Evolutionary conservation across 2,329 filamentous ascomycete genomes (phyloP).

Genomic region (Phoma sp.): DNA sequence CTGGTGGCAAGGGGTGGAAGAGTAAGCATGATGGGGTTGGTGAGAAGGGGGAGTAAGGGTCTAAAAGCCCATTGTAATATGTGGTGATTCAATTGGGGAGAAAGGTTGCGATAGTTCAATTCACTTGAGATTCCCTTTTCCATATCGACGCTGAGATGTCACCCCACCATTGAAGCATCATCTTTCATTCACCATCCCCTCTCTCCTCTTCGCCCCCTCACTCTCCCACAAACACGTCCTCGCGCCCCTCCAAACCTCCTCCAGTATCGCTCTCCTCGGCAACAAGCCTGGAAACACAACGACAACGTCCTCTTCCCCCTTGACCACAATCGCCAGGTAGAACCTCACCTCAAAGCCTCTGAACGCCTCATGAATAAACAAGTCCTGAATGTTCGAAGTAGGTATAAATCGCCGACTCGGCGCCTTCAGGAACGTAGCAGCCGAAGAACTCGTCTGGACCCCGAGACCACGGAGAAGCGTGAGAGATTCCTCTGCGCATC

Average conservation of each 20-base stretch:
- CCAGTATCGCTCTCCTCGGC: conserved; percentile 75
- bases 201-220: background rate
- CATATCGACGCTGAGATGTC: too few relatives aligned
- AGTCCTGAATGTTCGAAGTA: conserved; percentile 88
- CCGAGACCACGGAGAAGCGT: conserved; percentile 88
- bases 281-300: conserved; percentile 92
- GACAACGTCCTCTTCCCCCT: conserved; percentile 84
- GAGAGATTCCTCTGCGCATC: conserved; percentile 73
- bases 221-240: conserved; percentile 80
- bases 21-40: conserved; percentile 19
- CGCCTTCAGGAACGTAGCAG: conserved; percentile 69
- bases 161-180: too few relatives aligned
- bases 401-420: conserved; percentile 78
- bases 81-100: too few relatives aligned
- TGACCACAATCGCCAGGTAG: conserved; percentile 88
- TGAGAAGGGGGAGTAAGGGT: conserved; percentile 3
- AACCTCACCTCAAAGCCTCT: conserved; percentile 88
- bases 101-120: too few relatives aligned
- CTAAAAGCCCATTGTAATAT: too few relatives aligned
- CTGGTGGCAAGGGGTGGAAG: conserved; percentile 19
- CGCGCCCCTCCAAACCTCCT: conserved; percentile 88
- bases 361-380: conserved; percentile 95
- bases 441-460: conserved; percentile 82
- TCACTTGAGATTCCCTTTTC: too few relatives aligned
- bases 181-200: too few relatives aligned